Conservation (phyloP, 371 early-diverging fungal genomes). For the Mortierella sp. region DNA sequence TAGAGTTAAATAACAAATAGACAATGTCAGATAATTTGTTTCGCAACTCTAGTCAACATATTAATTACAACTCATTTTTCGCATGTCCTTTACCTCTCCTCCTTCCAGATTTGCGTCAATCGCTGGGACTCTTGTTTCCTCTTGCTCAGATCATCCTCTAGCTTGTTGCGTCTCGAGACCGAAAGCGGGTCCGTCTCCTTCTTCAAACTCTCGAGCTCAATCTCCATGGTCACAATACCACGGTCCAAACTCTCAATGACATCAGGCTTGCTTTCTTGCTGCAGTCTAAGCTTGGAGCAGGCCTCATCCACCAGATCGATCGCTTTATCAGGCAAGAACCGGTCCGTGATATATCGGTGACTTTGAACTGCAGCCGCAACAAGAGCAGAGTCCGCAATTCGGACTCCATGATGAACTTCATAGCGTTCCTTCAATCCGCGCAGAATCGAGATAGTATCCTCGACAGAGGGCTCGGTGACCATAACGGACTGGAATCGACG, state of each 20-base stretch:
- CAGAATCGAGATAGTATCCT: constrained; percentile 89
- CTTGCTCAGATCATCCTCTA: constrained; percentile 73
- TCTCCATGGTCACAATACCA: constrained; percentile 80
- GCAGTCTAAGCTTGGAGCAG: constrained; percentile 83
- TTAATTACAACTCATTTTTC: background rate
- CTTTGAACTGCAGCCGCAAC: constrained; percentile 85
- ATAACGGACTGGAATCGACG: constrained; percentile 89
- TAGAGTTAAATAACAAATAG: background rate
- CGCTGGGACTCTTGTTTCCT: constrained; percentile 75
- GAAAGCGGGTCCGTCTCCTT: constrained; percentile 82
- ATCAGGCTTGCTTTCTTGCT: constrained; percentile 90
- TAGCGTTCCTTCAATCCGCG: constrained; percentile 81
- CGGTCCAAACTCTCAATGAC: constrained; percentile 81
- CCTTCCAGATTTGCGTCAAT: constrained; percentile 78
- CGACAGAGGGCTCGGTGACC: constrained; percentile 78
- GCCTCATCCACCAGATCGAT: constrained; percentile 95
- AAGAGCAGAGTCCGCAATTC: constrained; percentile 86
- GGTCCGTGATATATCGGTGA: constrained; percentile 85
- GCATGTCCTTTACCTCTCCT: constrained; percentile 65
- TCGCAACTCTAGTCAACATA: background rate
- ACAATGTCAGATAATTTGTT: background rate
- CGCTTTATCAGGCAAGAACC: constrained; percentile 83
- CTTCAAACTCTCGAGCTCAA: constrained; percentile 80
- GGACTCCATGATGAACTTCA: constrained; percentile 91
- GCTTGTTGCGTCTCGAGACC: constrained; percentile 76